Base-by-base conservation (phyloP, 352 stramenopile genomes). In the Phytophthora hibernalis region DNA sequence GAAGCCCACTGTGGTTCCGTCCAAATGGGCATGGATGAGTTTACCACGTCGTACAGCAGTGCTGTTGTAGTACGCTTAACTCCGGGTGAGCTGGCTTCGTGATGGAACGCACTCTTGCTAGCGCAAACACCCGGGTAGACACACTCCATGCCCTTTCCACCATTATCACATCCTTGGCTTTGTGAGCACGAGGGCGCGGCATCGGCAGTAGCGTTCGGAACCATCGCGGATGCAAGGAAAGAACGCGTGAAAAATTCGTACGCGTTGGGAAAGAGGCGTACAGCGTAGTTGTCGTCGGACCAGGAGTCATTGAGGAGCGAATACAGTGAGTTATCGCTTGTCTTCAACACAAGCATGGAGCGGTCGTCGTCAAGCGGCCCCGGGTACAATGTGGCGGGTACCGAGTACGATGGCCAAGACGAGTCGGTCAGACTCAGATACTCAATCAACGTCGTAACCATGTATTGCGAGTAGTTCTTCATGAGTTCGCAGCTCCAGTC, bases 401-500 rank as follows among this genome's bases (percentile, higher is more conserved):
- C 63, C 15, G 78, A 65, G 58, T 82, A 93, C 9, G 67, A 72
- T n/a, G 87, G 87, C 61, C 53, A 84, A 15, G 85, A 64, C n/a
- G 51, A 76, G 9, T 76, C 49, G 2, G 45, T 56, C 13, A 91
- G 56, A 33, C 68, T 67, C 44, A 93, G 51, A 50, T 93, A 93
- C 37, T 91, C 80, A 50, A 90, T 80, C 66, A 92, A 75, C 12
- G 87, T 89, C 26, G 71, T 63, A 1, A 93, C 70, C 44, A 77
- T 86, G 15, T 70, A 81, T 51, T 72, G 65, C n/a, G 83, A 91
- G 70, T 90, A 89, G 20, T 82, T 76, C 24, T 68, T 76, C 82
- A 95, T 93, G 3, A 91, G 50, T 6, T 80, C 70, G 48, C 87
- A 95, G n/a, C 16, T 76, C 87, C 87, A 95, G 70, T 95, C 68